Percentiles rank a stretch among this genome's conserved stretches.
Evolutionary conservation across 768 basidiomycete genomes (phyloP).

Genomic region (Imleria badia): DNA sequence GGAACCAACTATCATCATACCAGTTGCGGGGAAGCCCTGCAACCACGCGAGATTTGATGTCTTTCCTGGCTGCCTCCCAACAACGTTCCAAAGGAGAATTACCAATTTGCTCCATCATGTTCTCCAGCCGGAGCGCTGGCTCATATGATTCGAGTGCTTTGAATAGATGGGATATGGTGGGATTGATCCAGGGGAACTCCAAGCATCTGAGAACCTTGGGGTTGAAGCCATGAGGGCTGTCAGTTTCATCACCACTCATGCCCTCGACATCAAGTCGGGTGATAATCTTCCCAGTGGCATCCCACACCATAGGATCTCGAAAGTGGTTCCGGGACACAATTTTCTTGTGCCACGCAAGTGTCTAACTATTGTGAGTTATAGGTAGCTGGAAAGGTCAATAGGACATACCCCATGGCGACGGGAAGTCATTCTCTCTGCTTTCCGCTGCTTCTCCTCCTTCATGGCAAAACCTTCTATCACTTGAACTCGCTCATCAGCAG

Average conservation of each 20-base stretch:
- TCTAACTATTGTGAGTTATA: no score
- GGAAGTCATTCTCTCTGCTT: background rate
- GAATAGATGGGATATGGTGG: background rate
- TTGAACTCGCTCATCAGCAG: no score
- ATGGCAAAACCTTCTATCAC: no score
- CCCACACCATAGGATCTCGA: background rate
- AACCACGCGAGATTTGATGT: background rate
- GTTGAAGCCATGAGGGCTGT: background rate
- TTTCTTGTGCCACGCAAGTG: background rate
- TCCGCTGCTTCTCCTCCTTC: background rate
- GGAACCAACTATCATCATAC: background rate
- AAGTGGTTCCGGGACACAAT: background rate
- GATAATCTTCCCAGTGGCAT: background rate
- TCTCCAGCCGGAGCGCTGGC: background rate
- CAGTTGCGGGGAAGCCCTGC: background rate
- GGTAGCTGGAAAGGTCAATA: no score
- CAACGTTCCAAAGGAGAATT: background rate
- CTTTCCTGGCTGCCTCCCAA: background rate
- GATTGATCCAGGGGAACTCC: background rate
- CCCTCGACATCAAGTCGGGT: background rate
- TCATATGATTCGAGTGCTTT: background rate
- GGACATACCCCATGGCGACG: background rate
- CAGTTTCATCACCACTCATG: slow-evolving; percentile 10
- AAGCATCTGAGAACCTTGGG: background rate
- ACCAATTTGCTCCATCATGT: background rate